Evolutionary conservation across 495 filamentous ascomycete species (phyloP).

Genomic region (Rhizodiscina lignyota): DNA sequence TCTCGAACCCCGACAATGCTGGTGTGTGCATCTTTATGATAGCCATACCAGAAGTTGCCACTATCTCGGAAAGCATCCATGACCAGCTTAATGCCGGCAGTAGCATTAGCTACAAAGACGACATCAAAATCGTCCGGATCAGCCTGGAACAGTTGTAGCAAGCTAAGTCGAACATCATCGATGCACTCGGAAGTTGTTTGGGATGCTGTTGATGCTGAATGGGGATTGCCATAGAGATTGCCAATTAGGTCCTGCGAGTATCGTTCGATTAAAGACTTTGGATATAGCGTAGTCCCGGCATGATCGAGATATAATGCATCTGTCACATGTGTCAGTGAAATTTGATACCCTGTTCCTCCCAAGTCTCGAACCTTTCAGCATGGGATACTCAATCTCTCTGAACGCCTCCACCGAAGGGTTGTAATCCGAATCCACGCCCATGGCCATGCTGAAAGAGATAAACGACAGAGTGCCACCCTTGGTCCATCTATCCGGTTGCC

Average conservation of each 20-base stretch:
- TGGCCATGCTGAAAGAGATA: neutral
- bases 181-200: constrained; percentile 56
- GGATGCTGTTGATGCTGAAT: constrained; percentile 71
- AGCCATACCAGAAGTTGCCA: constrained; percentile 62
- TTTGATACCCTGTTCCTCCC: neutral
- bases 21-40: constrained; percentile 76
- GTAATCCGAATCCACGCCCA: constrained; percentile 25
- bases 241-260: constrained; percentile 61
- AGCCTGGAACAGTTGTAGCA: constrained; percentile 69
- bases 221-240: constrained; percentile 79
- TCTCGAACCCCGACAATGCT: constrained; percentile 76
- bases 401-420: constrained; percentile 49
- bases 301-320: constrained; percentile 79
- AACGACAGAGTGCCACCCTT: too few relatives aligned
- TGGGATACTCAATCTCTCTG: constrained; percentile 61
- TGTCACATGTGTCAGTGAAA: constrained; percentile 19
- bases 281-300: constrained; percentile 71
- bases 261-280: constrained; percentile 63
- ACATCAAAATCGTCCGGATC: constrained; percentile 72
- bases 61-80: constrained; percentile 53
- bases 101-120: constrained; percentile 85
- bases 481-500: too few relatives aligned
- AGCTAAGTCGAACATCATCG: constrained; percentile 56
- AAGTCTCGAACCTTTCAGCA: constrained; percentile 48
- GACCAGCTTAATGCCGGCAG: constrained; percentile 78